A percentile compares a stretch with the other conserved stretches of the same genome.
Conservation (phyloP, 805 yeast species). For the Yamadazyma endophytica region DNA sequence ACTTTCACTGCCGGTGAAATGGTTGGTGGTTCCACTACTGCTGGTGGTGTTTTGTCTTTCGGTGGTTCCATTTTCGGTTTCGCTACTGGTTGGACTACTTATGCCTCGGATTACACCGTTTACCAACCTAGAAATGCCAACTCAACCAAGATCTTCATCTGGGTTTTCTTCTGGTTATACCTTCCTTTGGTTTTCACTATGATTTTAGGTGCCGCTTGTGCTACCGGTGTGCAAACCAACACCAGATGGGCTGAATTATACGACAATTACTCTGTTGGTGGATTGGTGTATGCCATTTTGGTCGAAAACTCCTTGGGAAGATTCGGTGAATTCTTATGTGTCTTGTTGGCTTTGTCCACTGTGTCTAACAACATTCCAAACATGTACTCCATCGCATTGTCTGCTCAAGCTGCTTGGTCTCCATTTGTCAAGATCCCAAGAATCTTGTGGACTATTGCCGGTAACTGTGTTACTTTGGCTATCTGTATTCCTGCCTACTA, state of each 20-base stretch:
- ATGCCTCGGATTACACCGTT: constrained; percentile 88
- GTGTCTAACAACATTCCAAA: constrained; percentile 91
- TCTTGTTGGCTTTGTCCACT: constrained; percentile 77
- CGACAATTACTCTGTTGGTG: constrained; percentile 45
- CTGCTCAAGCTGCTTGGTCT: constrained; percentile 82
- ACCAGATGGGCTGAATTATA: constrained; percentile 25
- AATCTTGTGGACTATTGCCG: constrained; percentile 73
- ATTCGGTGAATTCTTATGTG: constrained; percentile 88
- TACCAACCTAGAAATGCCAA: constrained; percentile 71
- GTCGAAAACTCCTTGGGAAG: constrained; percentile 80
- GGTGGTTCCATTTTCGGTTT: constrained; percentile 84
- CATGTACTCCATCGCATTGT: constrained; percentile 85
- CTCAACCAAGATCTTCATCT: constrained; percentile 55
- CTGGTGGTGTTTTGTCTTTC: constrained; percentile 72
- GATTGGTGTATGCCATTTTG: constrained; percentile 73
- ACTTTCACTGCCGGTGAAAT: constrained; percentile 46
- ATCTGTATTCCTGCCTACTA: constrained; percentile 87
- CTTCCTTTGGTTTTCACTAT: constrained; percentile 69
- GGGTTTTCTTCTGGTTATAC: constrained; percentile 60
- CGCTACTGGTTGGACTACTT: constrained; percentile 93
- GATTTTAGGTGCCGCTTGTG: constrained; percentile 84
- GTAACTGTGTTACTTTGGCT: constrained; percentile 74
- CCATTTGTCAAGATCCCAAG: constrained; percentile 74
- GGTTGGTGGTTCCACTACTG: constrained; percentile 58
- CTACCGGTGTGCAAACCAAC: constrained; percentile 55